Conservation (phyloP, 2,329 filamentous ascomycete genomes). For the Pyrenochaeta sp. region DNA sequence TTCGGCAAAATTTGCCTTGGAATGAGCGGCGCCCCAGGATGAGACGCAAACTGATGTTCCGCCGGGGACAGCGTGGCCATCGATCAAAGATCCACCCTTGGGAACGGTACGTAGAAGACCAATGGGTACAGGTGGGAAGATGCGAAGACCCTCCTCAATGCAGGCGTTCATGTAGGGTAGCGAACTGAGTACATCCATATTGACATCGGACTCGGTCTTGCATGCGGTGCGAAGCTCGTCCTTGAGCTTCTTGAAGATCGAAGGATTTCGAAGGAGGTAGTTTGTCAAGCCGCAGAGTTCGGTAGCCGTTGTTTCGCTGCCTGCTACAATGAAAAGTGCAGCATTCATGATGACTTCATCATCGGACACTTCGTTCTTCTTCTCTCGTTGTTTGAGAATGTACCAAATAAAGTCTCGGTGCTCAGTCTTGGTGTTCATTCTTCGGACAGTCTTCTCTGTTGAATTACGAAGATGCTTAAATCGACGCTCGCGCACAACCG, state of each 20-base stretch:
- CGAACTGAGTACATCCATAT: constrained; percentile 35
- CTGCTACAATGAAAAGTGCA: constrained; percentile 42
- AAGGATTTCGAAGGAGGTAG: constrained; percentile 38
- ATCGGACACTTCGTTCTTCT: constrained; percentile 44
- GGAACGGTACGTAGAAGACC: constrained; percentile 49
- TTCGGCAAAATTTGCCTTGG: constrained; percentile 39
- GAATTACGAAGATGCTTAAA: constrained; percentile 37
- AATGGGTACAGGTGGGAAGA: constrained; percentile 55
- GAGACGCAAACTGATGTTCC: constrained; percentile 36
- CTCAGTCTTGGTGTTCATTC: constrained; percentile 38
- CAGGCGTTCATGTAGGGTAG: constrained; percentile 55
- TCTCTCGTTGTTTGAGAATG: constrained; percentile 40
- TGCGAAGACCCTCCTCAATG: constrained; percentile 56
- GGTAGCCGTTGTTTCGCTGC: constrained; percentile 45
- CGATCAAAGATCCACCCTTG: constrained; percentile 46
- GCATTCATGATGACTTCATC: constrained; percentile 43
- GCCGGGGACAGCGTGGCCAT: constrained; percentile 48
- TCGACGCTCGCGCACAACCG: constrained; percentile 32
- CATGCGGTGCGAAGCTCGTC: constrained; percentile 36
- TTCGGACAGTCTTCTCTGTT: constrained; percentile 37
- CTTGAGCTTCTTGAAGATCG: constrained; percentile 29
- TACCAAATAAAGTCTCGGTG: constrained; percentile 48
- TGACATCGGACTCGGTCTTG: constrained; percentile 40
- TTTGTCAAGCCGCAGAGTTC: constrained; percentile 41
- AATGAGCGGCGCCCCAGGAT: constrained; percentile 39